Percentiles rank a stretch among this genome's conserved stretches.
Conservation (phyloP, 1,284 basidiomycete species). For the Tilletia setariae region DNA sequence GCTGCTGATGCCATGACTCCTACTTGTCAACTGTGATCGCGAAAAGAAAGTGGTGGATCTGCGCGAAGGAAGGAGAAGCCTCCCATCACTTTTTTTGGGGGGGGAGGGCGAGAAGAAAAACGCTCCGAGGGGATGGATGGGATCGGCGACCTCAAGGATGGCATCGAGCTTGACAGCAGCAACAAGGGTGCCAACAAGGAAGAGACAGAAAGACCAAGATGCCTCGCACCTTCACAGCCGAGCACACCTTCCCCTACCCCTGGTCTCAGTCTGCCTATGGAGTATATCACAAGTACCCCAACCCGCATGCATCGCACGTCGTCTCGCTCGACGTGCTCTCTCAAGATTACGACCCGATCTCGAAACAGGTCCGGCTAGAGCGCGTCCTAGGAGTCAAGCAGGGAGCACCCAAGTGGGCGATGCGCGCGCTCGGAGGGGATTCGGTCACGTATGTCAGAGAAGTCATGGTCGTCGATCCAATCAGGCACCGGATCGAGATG, state of each 20-base stretch:
- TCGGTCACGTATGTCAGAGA: slow-evolving; percentile 92
- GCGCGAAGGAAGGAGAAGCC: too few relatives aligned
- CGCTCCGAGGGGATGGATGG: slow-evolving; percentile 9
- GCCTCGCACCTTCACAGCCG: slow-evolving; percentile 21
- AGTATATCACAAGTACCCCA: slow-evolving; percentile 90
- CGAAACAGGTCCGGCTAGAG: slow-evolving; percentile 83
- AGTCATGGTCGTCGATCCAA: slow-evolving; percentile 67
- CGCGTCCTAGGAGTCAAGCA: slow-evolving; percentile 80
- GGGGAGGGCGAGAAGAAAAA: too few relatives aligned
- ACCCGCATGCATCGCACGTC: slow-evolving; percentile 86
- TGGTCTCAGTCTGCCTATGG: slow-evolving; percentile 48
- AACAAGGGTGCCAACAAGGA: neutral
- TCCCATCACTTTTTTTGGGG: too few relatives aligned
- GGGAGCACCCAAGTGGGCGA: slow-evolving; percentile 75
- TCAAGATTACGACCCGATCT: slow-evolving; percentile 73
- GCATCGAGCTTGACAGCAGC: neutral
- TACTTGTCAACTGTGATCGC: neutral
- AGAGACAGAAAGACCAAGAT: slow-evolving; percentile 11
- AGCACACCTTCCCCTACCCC: slow-evolving; percentile 19
- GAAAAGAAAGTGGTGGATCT: neutral
- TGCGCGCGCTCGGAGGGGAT: slow-evolving; percentile 76
- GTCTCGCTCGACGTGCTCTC: slow-evolving; percentile 79
- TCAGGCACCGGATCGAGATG: slow-evolving; percentile 31
- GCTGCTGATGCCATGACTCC: slow-evolving; percentile 3
- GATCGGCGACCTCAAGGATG: neutral